Evolutionary conservation across 257 asterid species (phyloP).

Genomic region (Ehretia macrophylla): DNA sequence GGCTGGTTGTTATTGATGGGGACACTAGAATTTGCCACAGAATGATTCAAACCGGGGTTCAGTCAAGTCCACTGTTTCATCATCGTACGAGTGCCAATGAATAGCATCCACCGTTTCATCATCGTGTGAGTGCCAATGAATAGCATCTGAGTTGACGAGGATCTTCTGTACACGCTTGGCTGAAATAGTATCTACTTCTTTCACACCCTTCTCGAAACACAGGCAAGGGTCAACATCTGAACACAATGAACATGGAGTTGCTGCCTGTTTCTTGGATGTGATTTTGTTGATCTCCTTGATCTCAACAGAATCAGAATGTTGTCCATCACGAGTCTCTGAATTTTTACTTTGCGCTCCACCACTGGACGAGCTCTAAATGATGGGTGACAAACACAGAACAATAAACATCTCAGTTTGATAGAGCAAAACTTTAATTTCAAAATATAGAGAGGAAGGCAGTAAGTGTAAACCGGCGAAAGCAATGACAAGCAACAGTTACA

Average conservation of each 20-base stretch:
- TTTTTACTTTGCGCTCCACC: conserved; percentile 20
- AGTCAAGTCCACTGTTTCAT: conserved; percentile 70
- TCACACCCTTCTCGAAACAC: conserved; percentile 17
- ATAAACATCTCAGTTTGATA: background rate
- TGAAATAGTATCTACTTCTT: conserved; percentile 21
- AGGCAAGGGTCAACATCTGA: conserved; percentile 11
- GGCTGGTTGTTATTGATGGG: background rate
- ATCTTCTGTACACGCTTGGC: conserved; percentile 35
- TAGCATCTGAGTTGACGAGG: conserved; percentile 30
- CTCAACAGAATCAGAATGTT: conserved; percentile 19
- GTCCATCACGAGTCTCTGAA: conserved; percentile 16
- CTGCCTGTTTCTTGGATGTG: conserved; percentile 32
- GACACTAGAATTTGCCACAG: conserved; percentile 34
- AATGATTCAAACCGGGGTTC: conserved; percentile 82
- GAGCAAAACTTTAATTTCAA: too few relatives aligned
- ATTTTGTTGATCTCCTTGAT: conserved; percentile 64
- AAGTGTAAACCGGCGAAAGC: too few relatives aligned
- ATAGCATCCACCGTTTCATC: conserved; percentile 55
- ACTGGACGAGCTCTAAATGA: conserved; percentile 28
- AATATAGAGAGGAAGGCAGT: too few relatives aligned
- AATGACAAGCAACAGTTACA: too few relatives aligned
- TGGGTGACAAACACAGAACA: background rate
- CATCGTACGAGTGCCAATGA: conserved; percentile 38
- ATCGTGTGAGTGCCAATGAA: conserved; percentile 33
- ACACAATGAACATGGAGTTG: conserved; percentile 20